Base-by-base conservation (phyloP, 805 yeast genomes). In the Cyberlindnera japonica region DNA sequence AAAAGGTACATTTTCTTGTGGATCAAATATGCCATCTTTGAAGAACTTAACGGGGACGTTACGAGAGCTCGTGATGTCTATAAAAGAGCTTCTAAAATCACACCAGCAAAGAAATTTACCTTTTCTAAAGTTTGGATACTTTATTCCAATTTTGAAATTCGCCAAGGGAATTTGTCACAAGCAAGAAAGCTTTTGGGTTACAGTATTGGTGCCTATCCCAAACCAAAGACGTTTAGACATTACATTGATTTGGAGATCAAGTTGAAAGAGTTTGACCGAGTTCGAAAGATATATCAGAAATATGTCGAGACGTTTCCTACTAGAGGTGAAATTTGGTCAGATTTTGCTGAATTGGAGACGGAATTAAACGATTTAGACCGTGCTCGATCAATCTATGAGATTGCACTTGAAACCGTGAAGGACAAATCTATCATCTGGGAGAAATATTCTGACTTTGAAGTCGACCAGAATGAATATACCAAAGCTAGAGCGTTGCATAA, bases 241-340 rank as follows among this genome's bases (percentile, higher is more conserved):
- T 93, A 93, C 61, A 81, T 91, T 34, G 67, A 63, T 2, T 48
- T 89, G 25, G 97, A 91, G 56, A 66, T 65, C 27, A 64, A 69
- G 38, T 58, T 90, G 33, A 84, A 83, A 26, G 93, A 89, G 52
- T 84, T 84, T 68, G 95, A 83, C 45, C 63, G 96, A 25, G 89
- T 83, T 7, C 65, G 98, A 23, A 78, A 66, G 56, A 54, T 93
- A 3, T 88, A 78, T 57, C 85, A 81, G 48, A 80, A 77, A 53
- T 75, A 74, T 64, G 47, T 85, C n/a, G 81, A 77, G 48, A 49
- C 55, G 2, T 71, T 65, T 48, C 71, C 80, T 0, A 41, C 48
- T 3, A 45, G 67, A 7, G 54, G 68, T 1, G 55, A 61, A 4
- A 67, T 75, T 0, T 80, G 97, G 82, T 53, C 74, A 3, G 70